phyloP scores from a whole-genome alignment of 2,329 filamentous ascomycete genomes.

The Exophiala spinifera region DNA sequence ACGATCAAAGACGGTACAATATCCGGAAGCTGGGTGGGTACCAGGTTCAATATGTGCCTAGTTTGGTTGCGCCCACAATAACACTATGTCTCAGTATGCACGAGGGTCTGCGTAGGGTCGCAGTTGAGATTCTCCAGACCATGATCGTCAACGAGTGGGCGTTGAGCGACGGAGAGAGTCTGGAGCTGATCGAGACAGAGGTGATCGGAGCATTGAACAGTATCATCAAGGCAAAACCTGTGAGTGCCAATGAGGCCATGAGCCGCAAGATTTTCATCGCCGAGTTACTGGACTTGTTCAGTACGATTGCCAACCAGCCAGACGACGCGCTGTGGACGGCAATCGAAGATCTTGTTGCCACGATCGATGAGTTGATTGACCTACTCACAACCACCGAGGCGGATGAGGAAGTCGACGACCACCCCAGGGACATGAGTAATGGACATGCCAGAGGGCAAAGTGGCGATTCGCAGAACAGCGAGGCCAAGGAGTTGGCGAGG shows the following conservation, averaged over 20 bases:
- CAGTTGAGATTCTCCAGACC: slow-evolving; percentile 88
- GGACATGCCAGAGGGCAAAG: slow-evolving; percentile 12
- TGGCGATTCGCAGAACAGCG: slow-evolving; percentile 17
- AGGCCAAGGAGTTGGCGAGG: slow-evolving; percentile 24
- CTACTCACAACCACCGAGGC: slow-evolving; percentile 86
- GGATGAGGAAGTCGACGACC: slow-evolving; percentile 38
- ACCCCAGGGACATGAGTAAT: slow-evolving; percentile 1
- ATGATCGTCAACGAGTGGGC: slow-evolving; percentile 99
- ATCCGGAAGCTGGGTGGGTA: slow-evolving; percentile 88
- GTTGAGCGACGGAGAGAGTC: slow-evolving; percentile 70
- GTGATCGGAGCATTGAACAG: slow-evolving; percentile 91
- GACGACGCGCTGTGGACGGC: slow-evolving; percentile 74
- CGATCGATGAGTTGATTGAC: slow-evolving; percentile 86
- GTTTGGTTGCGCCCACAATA: slow-evolving; percentile 84
- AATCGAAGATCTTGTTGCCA: slow-evolving; percentile 74
- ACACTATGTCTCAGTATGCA: slow-evolving; percentile 94
- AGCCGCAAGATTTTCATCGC: slow-evolving; percentile 88
- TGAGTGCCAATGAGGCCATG: slow-evolving; percentile 71
- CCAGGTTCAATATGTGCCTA: slow-evolving; percentile 96
- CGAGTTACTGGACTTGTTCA: slow-evolving; percentile 79
- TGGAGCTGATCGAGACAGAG: slow-evolving; percentile 88
- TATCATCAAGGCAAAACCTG: slow-evolving; percentile 82
- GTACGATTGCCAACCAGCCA: slow-evolving; percentile 61
- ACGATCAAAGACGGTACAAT: slow-evolving; percentile 75
- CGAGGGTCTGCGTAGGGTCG: slow-evolving; percentile 81